phyloP scores from a whole-genome alignment of 1,284 basidiomycete species.

The Austroboletus novae-zelandiae region DNA sequence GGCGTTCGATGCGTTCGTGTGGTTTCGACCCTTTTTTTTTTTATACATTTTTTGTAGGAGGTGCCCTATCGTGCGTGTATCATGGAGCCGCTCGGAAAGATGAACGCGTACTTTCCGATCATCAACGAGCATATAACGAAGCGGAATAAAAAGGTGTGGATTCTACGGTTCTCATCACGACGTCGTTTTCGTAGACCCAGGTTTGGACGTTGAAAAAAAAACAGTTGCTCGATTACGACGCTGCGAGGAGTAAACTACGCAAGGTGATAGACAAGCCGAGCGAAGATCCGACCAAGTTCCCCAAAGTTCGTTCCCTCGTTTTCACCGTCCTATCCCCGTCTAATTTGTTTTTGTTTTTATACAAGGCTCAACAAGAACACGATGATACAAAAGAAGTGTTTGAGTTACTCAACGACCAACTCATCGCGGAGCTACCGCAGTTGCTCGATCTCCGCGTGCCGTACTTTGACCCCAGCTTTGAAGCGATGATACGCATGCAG shows the following conservation, averaged over 20 bases:
- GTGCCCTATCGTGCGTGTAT: slow-evolving; percentile 92
- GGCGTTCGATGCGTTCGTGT: slow-evolving; percentile 1
- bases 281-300: slow-evolving; percentile 91
- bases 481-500: slow-evolving; percentile 98
- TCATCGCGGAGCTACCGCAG: slow-evolving; percentile 89
- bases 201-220: background rate
- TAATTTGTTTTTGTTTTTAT: background rate
- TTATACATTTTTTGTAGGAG: slow-evolving; percentile 54
- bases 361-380: slow-evolving; percentile 88
- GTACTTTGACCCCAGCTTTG: slow-evolving; percentile 97
- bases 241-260: slow-evolving; percentile 84
- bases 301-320: slow-evolving; percentile 53
- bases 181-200: background rate
- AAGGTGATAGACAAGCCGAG: slow-evolving; percentile 92
- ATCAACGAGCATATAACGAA: slow-evolving; percentile 95
- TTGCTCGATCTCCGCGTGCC: slow-evolving; percentile 94
- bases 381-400: slow-evolving; percentile 94
- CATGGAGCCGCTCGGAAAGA: slow-evolving; percentile 93
- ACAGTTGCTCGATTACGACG: slow-evolving; percentile 93
- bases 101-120: slow-evolving; percentile 92
- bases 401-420: slow-evolving; percentile 89
- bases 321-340: background rate
- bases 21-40: no score
- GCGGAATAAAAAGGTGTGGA: slow-evolving; percentile 88
- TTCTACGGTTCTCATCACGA: background rate